Base-by-base conservation (phyloP, 2,329 filamentous ascomycete genomes). In the Penicillium freii region DNA sequence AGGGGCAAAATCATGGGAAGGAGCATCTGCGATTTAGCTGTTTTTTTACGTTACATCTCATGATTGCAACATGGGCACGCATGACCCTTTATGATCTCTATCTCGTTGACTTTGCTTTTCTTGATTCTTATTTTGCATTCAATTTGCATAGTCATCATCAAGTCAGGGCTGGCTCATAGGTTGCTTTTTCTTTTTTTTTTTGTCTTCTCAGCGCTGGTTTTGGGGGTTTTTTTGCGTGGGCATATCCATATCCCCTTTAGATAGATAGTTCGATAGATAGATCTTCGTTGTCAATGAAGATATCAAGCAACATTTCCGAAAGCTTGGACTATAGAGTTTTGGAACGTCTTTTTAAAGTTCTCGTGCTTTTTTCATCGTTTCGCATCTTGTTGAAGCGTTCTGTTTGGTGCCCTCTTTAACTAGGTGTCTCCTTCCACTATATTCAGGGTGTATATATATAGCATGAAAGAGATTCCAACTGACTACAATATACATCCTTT, bases 231-330 rank as follows among this genome's bases (percentile, higher is more conserved):
- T 59, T 54, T 45, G 33, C 31, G 17, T 55, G 29, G 46, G 46
- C 50, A 57, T 47, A 46, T 45, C 36, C 48, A 46, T 46, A 48
- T 52, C 55, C 40, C 34, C 49, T 43, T 57, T 60, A 57, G 54
- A 67, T 66, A 66, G 63, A 65, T 66, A 67, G 29, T 43, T 56
- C 53, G 62, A 66, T 66, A 66, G 62, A 63, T 64, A 51, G 56
- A 47, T 52, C 46, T 56, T 45, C 21, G 0, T 42, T 5, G 2
- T 38, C 13, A 40, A 56, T 31, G 49, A 25, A 52, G 49, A 47
- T 56, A 43, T 47, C 7, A 43, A 52, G 19, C n/a, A 23, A 21
- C 7, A 21, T 44, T 19, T 34, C 9, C 3, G 9, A n/a, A 34
- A 34, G 21, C 15, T 4, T 17, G 9, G 1, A 5, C 3, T 34